These are phyloP conservation scores for Coniosporium tulheliwenetii DNA, from an alignment of 2,329 filamentous ascomycete genomes.

Conservation along the genomic window DNA sequence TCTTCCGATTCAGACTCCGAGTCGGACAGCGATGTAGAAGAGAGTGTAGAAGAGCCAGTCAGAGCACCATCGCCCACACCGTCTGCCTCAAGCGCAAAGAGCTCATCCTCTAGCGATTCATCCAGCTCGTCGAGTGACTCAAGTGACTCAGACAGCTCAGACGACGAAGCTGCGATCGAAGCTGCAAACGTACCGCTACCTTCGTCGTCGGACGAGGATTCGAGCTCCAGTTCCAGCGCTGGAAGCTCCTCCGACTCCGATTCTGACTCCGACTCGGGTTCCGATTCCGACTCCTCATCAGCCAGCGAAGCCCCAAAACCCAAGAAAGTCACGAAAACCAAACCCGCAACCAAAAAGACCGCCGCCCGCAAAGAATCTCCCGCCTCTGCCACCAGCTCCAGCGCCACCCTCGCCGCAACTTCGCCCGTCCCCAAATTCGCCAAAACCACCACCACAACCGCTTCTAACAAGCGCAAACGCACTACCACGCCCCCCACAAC, in stretches of 20 bases:
- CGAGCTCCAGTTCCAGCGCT: not conserved
- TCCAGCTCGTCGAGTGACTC: not conserved
- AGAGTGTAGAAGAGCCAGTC: no score
- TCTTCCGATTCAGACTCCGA: constrained; percentile 1
- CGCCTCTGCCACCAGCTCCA: constrained; percentile 4
- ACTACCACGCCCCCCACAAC: constrained; percentile 17
- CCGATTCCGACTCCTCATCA: constrained; percentile 1
- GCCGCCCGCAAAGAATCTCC: constrained; percentile 6
- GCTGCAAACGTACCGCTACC: not conserved
- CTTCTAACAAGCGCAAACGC: constrained; percentile 23
- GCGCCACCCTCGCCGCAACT: constrained; percentile 1
- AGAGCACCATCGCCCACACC: no score
- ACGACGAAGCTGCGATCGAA: not conserved
- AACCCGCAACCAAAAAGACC: constrained; percentile 4
- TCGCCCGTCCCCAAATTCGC: not conserved
- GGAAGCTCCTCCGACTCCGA: constrained; percentile 2
- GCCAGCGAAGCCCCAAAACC: not conserved
- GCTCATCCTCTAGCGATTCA: not conserved
- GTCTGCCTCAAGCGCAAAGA: no score
- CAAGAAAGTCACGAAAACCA: constrained; percentile 5
- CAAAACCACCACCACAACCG: constrained; percentile 6
- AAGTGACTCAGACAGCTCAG: not conserved
- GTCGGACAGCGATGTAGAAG: not conserved
- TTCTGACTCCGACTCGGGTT: constrained; percentile 8
- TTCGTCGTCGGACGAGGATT: not conserved